A percentile compares a stretch with the other conserved stretches of the same genome.
Evolutionary conservation across 2,329 filamentous ascomycete genomes (phyloP).

Genomic region (Calonectria montana): DNA sequence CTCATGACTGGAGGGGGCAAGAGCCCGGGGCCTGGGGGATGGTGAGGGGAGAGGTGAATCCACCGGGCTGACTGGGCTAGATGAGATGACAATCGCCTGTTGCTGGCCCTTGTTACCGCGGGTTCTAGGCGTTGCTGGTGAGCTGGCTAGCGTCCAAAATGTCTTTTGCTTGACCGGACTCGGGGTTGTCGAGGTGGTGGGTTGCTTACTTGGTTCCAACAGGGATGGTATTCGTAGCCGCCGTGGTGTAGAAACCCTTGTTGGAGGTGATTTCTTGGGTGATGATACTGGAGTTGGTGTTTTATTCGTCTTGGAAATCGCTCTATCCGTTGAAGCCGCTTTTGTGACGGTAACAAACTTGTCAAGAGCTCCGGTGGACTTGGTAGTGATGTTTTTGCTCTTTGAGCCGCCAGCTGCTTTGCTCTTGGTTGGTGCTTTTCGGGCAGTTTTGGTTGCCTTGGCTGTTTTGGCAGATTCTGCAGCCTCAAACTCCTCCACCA

Average conservation of each 20-base stretch:
- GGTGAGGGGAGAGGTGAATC: conserved; percentile 45
- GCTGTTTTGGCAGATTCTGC: conserved; percentile 36
- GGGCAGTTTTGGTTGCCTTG: conserved; percentile 38
- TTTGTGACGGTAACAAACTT: conserved; percentile 57
- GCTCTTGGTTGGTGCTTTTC: conserved; percentile 38
- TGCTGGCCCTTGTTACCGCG: conserved; percentile 33
- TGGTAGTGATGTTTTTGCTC: conserved; percentile 28
- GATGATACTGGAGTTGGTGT: conserved; percentile 8
- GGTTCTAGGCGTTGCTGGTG: conserved; percentile 56
- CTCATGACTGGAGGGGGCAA: conserved; percentile 27
- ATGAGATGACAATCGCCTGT: conserved; percentile 58
- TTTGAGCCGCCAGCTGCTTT: conserved; percentile 28
- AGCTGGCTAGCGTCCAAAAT: conserved; percentile 56
- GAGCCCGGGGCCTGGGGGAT: conserved; percentile 32
- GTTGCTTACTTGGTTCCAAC: conserved; percentile 51
- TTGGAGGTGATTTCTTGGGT: conserved; percentile 8
- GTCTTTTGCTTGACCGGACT: conserved; percentile 38
- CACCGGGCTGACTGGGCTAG: conserved; percentile 51
- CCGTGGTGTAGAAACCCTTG: conserved; percentile 21
- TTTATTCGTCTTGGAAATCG: conserved; percentile 12
- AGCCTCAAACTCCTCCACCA: conserved; percentile 44
- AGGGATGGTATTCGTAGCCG: conserved; percentile 41
- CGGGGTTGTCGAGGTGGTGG: conserved; percentile 39
- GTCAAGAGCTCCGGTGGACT: conserved; percentile 51
- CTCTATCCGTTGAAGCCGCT: conserved; percentile 25